Percentiles rank a stretch among this genome's conserved stretches.
Conservation (phyloP, 768 basidiomycete genomes). For the Trametes sanguinea region DNA sequence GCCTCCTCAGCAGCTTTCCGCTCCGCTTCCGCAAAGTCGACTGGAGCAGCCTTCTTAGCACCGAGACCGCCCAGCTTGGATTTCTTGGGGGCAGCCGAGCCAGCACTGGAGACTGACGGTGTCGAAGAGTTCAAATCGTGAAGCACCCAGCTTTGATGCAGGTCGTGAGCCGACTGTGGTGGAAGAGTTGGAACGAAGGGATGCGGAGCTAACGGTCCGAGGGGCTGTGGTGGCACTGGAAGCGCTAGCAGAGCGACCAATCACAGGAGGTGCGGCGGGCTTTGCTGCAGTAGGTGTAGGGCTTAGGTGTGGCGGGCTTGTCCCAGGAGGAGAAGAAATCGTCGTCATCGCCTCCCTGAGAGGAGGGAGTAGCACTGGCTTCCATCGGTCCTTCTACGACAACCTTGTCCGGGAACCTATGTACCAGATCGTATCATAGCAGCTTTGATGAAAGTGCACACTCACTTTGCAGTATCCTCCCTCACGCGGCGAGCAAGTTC, state of each 20-base stretch:
- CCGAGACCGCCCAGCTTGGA: conserved; percentile 77
- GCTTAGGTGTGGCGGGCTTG: conserved; percentile 56
- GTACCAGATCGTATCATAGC: background rate
- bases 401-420: conserved; percentile 76
- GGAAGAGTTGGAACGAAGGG: conserved; percentile 50
- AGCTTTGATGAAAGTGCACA: background rate
- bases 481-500: conserved; percentile 79
- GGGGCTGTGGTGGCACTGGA: conserved; percentile 31
- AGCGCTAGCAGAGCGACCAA: conserved; percentile 50
- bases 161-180: conserved; percentile 33
- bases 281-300: conserved; percentile 39
- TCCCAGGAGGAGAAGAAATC: conserved; percentile 99
- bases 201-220: conserved; percentile 68
- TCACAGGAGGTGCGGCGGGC: conserved; percentile 53
- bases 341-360: conserved; percentile 60
- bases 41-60: conserved; percentile 82
- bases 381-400: conserved; percentile 72
- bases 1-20: conserved; percentile 89
- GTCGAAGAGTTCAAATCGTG: conserved; percentile 45
- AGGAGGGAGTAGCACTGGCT: conserved; percentile 20
- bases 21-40: conserved; percentile 96
- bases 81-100: conserved; percentile 51
- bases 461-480: conserved; percentile 72
- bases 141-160: conserved; percentile 42
- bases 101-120: conserved; percentile 31